A percentile compares a stretch with the other conserved stretches of the same genome.
These are phyloP conservation scores for Aspergillus phoenicis DNA, from an alignment of 2,329 filamentous ascomycete genomes.

Conservation along the genomic window DNA sequence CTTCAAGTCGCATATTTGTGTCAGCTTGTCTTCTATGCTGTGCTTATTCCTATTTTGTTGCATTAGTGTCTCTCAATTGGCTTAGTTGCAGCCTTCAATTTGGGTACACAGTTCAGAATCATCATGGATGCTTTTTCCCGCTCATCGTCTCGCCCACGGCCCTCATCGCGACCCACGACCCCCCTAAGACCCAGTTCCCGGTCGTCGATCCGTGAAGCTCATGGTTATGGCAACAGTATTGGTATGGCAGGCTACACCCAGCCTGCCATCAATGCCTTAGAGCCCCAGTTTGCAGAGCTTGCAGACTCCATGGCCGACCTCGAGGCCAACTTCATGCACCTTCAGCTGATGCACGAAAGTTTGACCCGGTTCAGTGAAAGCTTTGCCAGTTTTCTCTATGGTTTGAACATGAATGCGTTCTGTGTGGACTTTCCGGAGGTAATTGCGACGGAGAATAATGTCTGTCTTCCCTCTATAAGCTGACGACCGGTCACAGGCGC, in stretches of 20 bases:
- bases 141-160: slow-evolving; percentile 64
- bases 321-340: slow-evolving; percentile 95
- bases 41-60: neutral
- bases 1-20: slow-evolving; percentile 1
- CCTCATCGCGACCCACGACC: slow-evolving; percentile 78
- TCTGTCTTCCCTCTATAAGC: neutral
- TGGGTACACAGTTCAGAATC: neutral
- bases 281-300: slow-evolving; percentile 89
- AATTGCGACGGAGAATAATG: slow-evolving; percentile 17
- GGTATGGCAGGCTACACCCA: slow-evolving; percentile 44
- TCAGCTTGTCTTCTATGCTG: neutral
- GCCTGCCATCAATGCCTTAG: slow-evolving; percentile 75
- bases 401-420: slow-evolving; percentile 98
- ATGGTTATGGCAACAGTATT: slow-evolving; percentile 52
- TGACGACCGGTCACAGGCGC: slow-evolving; percentile 59
- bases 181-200: slow-evolving; percentile 88
- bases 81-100: slow-evolving; percentile 5
- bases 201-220: slow-evolving; percentile 80
- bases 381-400: slow-evolving; percentile 93
- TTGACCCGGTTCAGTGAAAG: slow-evolving; percentile 91
- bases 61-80: slow-evolving; percentile 8
- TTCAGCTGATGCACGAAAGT: slow-evolving; percentile 96
- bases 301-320: slow-evolving; percentile 93
- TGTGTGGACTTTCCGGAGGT: slow-evolving; percentile 98
- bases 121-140: slow-evolving; percentile 42